Conservation (phyloP, 176 grass and related monocot genomes). For the Avena insularis region DNA sequence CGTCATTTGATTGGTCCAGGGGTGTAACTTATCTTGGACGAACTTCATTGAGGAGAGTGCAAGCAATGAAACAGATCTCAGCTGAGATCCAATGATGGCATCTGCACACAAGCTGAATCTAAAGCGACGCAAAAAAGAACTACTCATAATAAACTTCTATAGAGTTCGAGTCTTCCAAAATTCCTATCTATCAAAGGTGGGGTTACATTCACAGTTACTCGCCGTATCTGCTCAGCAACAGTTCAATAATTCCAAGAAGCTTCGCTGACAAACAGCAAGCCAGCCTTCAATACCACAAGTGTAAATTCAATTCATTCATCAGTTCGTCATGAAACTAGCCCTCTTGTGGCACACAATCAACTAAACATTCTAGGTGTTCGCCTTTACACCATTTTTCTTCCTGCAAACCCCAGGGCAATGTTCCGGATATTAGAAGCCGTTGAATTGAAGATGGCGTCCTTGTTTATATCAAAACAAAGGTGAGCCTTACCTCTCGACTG, state of each 20-base stretch:
- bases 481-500: conserved; percentile 41
- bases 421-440: neutral
- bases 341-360: neutral
- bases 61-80: no score
- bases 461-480: neutral
- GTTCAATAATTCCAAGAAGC: neutral
- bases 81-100: no score
- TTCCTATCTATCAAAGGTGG: neutral
- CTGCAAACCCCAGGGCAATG: neutral
- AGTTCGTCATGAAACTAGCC: neutral
- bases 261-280: neutral
- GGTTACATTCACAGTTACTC: neutral
- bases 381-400: conserved; percentile 6
- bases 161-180: no score
- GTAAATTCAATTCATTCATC: neutral
- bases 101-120: no score
- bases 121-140: no score
- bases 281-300: neutral
- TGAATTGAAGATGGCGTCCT: neutral
- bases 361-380: neutral
- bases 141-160: no score
- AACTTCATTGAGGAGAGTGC: no score
- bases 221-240: neutral
- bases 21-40: no score
- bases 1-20: no score